Evolutionary conservation across 257 asterid species (phyloP).

Genomic region (Solanum commersonii): DNA sequence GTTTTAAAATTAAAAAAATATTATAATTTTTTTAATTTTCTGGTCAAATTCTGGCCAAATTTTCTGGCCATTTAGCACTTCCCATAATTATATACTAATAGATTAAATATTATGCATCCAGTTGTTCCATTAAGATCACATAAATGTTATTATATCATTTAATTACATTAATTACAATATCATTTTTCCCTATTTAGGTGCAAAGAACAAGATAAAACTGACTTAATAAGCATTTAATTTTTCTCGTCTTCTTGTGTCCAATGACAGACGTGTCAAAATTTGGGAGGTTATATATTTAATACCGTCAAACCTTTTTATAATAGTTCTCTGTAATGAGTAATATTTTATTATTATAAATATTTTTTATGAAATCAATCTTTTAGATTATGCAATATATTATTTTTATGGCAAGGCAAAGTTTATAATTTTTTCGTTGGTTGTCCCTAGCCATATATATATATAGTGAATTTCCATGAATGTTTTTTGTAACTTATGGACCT

Average conservation of each 20-base stretch:
- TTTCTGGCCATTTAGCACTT: no score
- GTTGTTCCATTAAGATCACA: neutral
- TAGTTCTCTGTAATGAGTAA: no score
- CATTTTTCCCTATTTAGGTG: neutral
- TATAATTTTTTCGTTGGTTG: no score
- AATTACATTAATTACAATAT: neutral
- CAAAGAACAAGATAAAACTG: neutral
- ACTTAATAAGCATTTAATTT: neutral
- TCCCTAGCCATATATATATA: no score
- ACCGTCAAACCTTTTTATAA: no score
- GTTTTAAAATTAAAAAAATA: no score
- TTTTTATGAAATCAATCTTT: neutral
- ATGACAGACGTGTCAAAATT: neutral
- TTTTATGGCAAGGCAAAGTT: neutral
- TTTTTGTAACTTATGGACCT: no score
- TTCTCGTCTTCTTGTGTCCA: neutral
- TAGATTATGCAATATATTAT: neutral
- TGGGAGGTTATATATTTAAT: neutral
- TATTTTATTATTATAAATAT: no score
- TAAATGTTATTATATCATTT: neutral
- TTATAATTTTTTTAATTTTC: no score
- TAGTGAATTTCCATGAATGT: no score
- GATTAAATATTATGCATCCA: neutral
- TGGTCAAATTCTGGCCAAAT: no score
- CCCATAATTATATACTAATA: no score